phyloP scores from a whole-genome alignment of 2,329 filamentous ascomycete species.

The Mycocentrospora acerina region DNA sequence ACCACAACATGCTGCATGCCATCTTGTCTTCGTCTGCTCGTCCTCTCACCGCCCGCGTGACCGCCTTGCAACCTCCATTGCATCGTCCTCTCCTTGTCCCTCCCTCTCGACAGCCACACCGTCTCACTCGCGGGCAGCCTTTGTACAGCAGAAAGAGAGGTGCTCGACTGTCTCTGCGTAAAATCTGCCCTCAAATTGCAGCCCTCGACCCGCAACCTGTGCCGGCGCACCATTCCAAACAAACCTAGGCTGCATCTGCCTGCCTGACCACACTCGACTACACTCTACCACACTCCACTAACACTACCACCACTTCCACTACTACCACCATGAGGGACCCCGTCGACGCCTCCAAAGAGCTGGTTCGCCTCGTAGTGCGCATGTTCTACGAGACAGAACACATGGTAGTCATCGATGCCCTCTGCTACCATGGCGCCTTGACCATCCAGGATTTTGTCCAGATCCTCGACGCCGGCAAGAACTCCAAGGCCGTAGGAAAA shows the following conservation, averaged over 20 bases:
- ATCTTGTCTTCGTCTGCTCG: neutral
- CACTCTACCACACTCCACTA: too few relatives aligned
- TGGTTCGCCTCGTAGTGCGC: constrained; percentile 83
- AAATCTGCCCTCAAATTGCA: too few relatives aligned
- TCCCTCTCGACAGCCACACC: constrained; percentile 16
- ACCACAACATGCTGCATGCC: too few relatives aligned
- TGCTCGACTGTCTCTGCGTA: constrained; percentile 1
- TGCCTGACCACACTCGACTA: too few relatives aligned
- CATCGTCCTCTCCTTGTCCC: constrained; percentile 6
- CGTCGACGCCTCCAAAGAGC: constrained; percentile 70
- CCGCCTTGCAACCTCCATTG: constrained; percentile 14
- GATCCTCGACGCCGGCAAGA: constrained; percentile 72
- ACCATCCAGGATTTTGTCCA: constrained; percentile 86
- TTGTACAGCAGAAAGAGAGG: constrained; percentile 6
- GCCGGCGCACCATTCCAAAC: constrained; percentile 6
- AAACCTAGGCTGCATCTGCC: constrained; percentile 6
- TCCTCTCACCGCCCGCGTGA: constrained; percentile 21
- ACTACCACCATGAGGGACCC: constrained; percentile 40
- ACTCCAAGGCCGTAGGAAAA: constrained; percentile 88
- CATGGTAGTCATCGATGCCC: constrained; percentile 78
- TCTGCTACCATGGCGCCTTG: constrained; percentile 74
- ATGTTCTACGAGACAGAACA: constrained; percentile 86
- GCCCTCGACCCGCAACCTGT: neutral
- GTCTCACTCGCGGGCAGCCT: constrained; percentile 13
- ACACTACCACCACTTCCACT: too few relatives aligned